phyloP scores from a whole-genome alignment of 2,329 filamentous ascomycete genomes.

The Phaeosphaeriaceae sp. region DNA sequence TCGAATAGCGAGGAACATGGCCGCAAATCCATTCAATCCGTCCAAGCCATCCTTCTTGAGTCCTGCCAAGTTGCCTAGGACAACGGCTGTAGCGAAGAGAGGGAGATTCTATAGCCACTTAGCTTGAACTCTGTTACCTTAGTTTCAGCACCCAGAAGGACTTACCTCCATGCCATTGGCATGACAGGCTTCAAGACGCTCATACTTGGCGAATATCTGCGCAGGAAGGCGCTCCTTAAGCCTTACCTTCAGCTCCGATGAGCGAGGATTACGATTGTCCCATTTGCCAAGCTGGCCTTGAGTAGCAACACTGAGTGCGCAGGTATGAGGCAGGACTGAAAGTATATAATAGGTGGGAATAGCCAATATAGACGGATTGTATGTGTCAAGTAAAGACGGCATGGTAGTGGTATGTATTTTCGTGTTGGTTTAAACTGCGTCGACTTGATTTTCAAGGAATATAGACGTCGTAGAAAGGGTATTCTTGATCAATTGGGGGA shows the following conservation, averaged over 20 bases:
- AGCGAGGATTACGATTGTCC: conserved; percentile 55
- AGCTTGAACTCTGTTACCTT: background rate
- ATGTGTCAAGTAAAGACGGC: conserved; percentile 26
- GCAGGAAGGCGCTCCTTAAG: conserved; percentile 48
- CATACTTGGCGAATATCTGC: conserved; percentile 49
- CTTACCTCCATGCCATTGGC: conserved; percentile 52
- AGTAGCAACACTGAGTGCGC: conserved; percentile 46
- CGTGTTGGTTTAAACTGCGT: too few relatives aligned
- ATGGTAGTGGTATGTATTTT: conserved; percentile 10
- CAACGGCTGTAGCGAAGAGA: conserved; percentile 52
- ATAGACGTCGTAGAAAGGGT: background rate
- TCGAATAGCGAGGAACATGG: conserved; percentile 45
- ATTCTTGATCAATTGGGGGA: background rate
- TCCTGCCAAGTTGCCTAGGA: conserved; percentile 52
- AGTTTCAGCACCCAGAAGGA: background rate
- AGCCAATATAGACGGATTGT: conserved; percentile 51
- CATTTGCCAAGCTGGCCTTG: conserved; percentile 44
- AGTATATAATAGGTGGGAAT: conserved; percentile 55
- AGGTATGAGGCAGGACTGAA: conserved; percentile 49
- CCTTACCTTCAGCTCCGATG: conserved; percentile 38
- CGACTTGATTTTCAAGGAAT: background rate
- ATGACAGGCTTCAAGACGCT: conserved; percentile 55
- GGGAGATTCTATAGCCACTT: conserved; percentile 45
- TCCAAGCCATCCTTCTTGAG: conserved; percentile 41
- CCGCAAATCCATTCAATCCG: conserved; percentile 46